phyloP scores from a whole-genome alignment of 305 asterid species.

The Solanum hybrid region DNA sequence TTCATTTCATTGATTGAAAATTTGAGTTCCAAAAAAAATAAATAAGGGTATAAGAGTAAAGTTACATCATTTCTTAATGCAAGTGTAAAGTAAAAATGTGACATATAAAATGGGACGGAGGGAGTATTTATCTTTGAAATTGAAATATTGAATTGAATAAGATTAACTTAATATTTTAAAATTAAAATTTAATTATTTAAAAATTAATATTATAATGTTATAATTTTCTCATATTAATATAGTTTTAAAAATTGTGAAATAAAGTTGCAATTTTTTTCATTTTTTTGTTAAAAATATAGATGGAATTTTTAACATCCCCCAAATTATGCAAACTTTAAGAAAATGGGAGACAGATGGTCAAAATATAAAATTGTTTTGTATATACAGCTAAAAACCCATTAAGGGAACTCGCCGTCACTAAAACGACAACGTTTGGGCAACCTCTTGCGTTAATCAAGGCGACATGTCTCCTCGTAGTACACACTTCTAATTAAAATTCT shows the following conservation, averaged over 20 bases:
- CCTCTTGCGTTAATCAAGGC: conserved; percentile 22
- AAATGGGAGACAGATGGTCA: conserved; percentile 12
- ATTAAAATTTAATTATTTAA: neutral
- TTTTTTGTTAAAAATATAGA: neutral
- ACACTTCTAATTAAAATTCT: neutral
- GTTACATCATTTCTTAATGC: no score
- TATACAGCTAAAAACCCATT: neutral
- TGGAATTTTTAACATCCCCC: neutral
- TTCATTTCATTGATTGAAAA: no score
- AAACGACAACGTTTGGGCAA: conserved; percentile 9
- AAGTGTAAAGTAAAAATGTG: no score
- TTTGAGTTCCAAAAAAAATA: no score
- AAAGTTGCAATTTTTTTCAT: no score
- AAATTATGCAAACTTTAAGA: neutral
- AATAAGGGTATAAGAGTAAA: no score
- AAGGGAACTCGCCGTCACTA: neutral
- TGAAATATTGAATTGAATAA: neutral
- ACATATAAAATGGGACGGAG: no score
- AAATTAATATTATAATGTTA: neutral
- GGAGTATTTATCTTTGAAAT: neutral
- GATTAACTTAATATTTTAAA: neutral
- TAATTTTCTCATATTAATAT: no score
- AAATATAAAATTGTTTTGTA: neutral
- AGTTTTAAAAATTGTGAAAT: no score
- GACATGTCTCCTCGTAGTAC: conserved; percentile 8